These are phyloP conservation scores for Hortiboletus flavorubellus DNA, from an alignment of 768 basidiomycete species.

Conservation along the genomic window DNA sequence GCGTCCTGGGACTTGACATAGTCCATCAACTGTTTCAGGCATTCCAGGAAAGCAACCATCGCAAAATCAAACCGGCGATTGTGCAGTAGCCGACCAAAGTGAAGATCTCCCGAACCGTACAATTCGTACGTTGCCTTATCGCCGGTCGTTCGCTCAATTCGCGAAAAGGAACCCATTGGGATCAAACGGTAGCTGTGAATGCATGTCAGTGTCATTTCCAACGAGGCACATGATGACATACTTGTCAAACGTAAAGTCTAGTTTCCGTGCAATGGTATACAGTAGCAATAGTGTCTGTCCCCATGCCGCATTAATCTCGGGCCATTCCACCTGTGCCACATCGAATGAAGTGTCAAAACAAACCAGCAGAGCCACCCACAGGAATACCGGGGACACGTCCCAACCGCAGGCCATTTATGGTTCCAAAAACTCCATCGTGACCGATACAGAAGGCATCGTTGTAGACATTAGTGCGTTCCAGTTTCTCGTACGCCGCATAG, in stretches of 20 bases:
- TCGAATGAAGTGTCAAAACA: slow-evolving; percentile 10
- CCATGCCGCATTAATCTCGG: slow-evolving; percentile 99
- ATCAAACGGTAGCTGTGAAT: slow-evolving; percentile 74
- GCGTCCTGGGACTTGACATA: slow-evolving; percentile 73
- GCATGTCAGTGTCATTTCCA: slow-evolving; percentile 9
- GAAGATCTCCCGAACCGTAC: slow-evolving; percentile 91
- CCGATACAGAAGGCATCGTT: slow-evolving; percentile 96
- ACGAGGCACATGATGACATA: slow-evolving; percentile 34
- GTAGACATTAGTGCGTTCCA: slow-evolving; percentile 92
- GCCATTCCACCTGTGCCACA: slow-evolving; percentile 83
- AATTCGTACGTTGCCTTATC: slow-evolving; percentile 88
- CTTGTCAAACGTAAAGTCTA: slow-evolving; percentile 87
- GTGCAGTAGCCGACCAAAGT: slow-evolving; percentile 84
- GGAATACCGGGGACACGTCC: slow-evolving; percentile 83
- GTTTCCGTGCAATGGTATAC: slow-evolving; percentile 87
- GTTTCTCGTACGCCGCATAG: slow-evolving; percentile 71
- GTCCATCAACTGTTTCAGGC: slow-evolving; percentile 88
- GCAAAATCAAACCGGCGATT: slow-evolving; percentile 95
- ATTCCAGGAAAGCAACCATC: slow-evolving; percentile 96
- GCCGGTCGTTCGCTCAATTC: slow-evolving; percentile 78
- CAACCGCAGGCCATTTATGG: slow-evolving; percentile 93
- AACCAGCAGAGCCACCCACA: slow-evolving; percentile 41
- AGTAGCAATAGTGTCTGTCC: slow-evolving; percentile 91
- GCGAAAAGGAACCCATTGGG: slow-evolving; percentile 93
- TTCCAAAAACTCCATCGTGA: slow-evolving; percentile 92